phyloP scores from a whole-genome alignment of 2,329 filamentous ascomycete species.

The Colletotrichum tropicicola region DNA sequence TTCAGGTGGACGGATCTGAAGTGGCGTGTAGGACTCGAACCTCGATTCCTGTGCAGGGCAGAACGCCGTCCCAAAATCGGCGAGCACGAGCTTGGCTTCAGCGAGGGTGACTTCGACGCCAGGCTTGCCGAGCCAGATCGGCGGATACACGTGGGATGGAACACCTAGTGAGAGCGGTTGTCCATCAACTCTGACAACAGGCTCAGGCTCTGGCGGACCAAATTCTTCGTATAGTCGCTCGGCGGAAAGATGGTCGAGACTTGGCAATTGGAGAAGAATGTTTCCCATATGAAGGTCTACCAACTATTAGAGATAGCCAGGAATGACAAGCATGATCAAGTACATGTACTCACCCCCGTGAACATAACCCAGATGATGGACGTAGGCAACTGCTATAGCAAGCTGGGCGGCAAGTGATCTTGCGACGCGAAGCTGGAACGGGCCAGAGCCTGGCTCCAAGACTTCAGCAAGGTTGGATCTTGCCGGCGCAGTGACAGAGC shows the following conservation, averaged over 20 bases:
- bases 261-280: slow-evolving; percentile 38
- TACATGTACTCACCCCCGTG: slow-evolving; percentile 38
- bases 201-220: slow-evolving; percentile 34
- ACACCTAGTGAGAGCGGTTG: slow-evolving; percentile 35
- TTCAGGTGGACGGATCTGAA: slow-evolving; percentile 43
- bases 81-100: slow-evolving; percentile 35
- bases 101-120: slow-evolving; percentile 39
- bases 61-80: slow-evolving; percentile 49
- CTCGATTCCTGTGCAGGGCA: slow-evolving; percentile 32
- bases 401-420: slow-evolving; percentile 40
- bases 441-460: slow-evolving; percentile 27
- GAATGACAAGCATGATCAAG: not conserved
- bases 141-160: slow-evolving; percentile 38
- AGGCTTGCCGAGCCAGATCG: slow-evolving; percentile 45
- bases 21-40: slow-evolving; percentile 40
- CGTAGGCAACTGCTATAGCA: slow-evolving; percentile 39
- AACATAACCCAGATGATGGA: slow-evolving; percentile 39
- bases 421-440: slow-evolving; percentile 38
- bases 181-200: slow-evolving; percentile 32
- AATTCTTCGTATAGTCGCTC: slow-evolving; percentile 37
- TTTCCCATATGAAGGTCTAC: slow-evolving; percentile 46
- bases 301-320: not conserved
- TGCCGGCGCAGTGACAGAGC: slow-evolving; percentile 36
- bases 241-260: slow-evolving; percentile 34
- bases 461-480: slow-evolving; percentile 36